These are phyloP conservation scores for Leccinum disarticulatum DNA, from an alignment of 768 basidiomycete species.

Conservation along the genomic window DNA sequence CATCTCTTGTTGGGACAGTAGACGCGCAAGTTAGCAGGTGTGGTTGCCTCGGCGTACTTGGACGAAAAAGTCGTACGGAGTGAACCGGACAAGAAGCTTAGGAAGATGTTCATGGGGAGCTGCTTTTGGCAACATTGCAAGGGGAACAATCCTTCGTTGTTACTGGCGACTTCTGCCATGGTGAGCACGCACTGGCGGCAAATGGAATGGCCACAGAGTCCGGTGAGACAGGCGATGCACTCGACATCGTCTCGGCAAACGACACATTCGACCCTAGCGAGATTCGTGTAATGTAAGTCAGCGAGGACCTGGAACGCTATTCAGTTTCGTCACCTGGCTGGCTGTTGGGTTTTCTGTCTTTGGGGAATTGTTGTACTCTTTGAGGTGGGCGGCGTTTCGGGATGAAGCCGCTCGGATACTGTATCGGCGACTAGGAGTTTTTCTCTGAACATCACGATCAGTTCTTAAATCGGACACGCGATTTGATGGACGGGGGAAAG, in stretches of 20 bases:
- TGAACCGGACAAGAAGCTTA: slow-evolving; percentile 31
- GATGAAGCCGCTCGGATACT: not conserved
- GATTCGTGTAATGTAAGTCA: not conserved
- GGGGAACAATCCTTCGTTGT: slow-evolving; percentile 52
- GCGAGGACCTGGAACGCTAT: not conserved
- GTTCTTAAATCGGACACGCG: not conserved
- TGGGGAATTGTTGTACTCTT: not conserved
- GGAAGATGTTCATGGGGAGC: slow-evolving; percentile 33
- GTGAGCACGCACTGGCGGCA: slow-evolving; percentile 44
- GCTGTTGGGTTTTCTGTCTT: not conserved
- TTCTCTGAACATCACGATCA: slow-evolving; percentile 3
- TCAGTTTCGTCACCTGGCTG: not conserved
- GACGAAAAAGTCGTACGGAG: slow-evolving; percentile 35
- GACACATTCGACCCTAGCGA: slow-evolving; percentile 33
- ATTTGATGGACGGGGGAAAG: too few relatives aligned
- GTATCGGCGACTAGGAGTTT: slow-evolving; percentile 15
- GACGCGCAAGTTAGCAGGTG: slow-evolving; percentile 42
- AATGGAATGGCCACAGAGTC: slow-evolving; percentile 48
- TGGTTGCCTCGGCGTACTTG: slow-evolving; percentile 49
- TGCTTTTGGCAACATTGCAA: slow-evolving; percentile 48
- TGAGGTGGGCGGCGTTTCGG: not conserved
- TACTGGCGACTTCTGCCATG: slow-evolving; percentile 42
- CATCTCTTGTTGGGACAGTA: slow-evolving; percentile 51
- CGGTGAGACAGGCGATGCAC: slow-evolving; percentile 27
- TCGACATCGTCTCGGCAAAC: slow-evolving; percentile 40